These are phyloP conservation scores for Chalciporus sphaerocephalus DNA, from an alignment of 768 basidiomycete genomes.

Conservation along the genomic window DNA sequence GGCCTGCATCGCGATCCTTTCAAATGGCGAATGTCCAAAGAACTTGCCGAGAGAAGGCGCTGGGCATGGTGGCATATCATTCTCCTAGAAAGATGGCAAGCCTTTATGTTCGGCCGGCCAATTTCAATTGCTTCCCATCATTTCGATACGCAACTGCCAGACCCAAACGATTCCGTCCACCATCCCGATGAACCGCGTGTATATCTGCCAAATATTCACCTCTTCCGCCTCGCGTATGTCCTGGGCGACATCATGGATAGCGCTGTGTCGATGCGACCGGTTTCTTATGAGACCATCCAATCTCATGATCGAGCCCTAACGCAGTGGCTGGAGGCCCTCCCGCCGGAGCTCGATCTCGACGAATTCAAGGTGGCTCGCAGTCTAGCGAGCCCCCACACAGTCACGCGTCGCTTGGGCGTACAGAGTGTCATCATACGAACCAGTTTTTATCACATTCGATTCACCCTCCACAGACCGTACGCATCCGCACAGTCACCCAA, in stretches of 20 bases:
- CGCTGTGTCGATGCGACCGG: slow-evolving; percentile 75
- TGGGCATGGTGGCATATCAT: slow-evolving; percentile 94
- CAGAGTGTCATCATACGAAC: slow-evolving; percentile 79
- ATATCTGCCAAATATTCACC: slow-evolving; percentile 69
- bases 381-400: slow-evolving; percentile 56
- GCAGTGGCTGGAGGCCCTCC: slow-evolving; percentile 76
- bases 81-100: slow-evolving; percentile 81
- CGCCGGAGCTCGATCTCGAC: slow-evolving; percentile 69
- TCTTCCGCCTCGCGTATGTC: slow-evolving; percentile 73
- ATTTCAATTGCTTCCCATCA: slow-evolving; percentile 73
- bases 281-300: slow-evolving; percentile 68
- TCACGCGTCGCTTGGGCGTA: slow-evolving; percentile 65
- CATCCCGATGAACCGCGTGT: slow-evolving; percentile 56
- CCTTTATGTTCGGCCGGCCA: slow-evolving; percentile 82
- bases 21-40: slow-evolving; percentile 66
- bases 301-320: slow-evolving; percentile 67
- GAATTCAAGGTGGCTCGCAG: slow-evolving; percentile 71
- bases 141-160: slow-evolving; percentile 77
- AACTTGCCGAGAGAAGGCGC: slow-evolving; percentile 68
- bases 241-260: slow-evolving; percentile 85
- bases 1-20: slow-evolving; percentile 85
- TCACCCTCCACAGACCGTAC: slow-evolving; percentile 79
- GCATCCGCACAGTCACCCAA: slow-evolving; percentile 36
- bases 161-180: slow-evolving; percentile 46
- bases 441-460: slow-evolving; percentile 77